Base-by-base conservation (phyloP, 2,329 filamentous ascomycete genomes). In the Aureobasidium namibiae region DNA sequence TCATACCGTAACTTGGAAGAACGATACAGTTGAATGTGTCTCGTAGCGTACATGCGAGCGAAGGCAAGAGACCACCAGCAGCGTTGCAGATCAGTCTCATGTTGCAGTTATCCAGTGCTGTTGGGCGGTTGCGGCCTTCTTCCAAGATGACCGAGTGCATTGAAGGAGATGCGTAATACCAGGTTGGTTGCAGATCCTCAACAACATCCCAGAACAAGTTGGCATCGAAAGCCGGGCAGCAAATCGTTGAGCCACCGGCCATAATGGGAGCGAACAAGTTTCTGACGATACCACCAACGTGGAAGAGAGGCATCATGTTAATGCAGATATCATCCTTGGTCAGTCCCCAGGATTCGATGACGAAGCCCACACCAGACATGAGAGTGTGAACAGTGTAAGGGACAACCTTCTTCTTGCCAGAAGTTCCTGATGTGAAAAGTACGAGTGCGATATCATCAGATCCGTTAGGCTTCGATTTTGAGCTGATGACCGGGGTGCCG, bases 241-340 rank as follows among this genome's bases (percentile, higher is more conserved):
- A 82, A 24, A 82, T 78, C 1, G 78, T 78, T 0, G 79, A 78
- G 1, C 80, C 80, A 3, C 78, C 78, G 0, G 80, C 78, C 58
- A 82, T 75, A 14, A 82, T 70, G 0, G 80, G 80, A 1, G 80
- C 78, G 64, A 82, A 80, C 4, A 83, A 73, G 65, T 82, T 82
- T 38, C 80, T 72, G 31, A 82, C 72, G 8, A 83, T 70, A 13
- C 80, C 80, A 44, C 80, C 80, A 41, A 65, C 62, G 67, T 83
- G 80, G 66, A 82, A 80, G 6, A 84, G 68, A 0, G 81, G 80
- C 80, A 83, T 83, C 77, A 82, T 82, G 65, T 83, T 83, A 24
- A 82, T 66, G 65, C 80, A 83, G 0, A 76, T 73, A 63, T 82
- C 80, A 1, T 68, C 65, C 1, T 71, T 65, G 1, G 68, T 74